Evolutionary conservation across 148 eudicot genomes (phyloP), one percentile per base, ranked within the genome.

Genomic region (Gaultheria prostrata): DNA sequence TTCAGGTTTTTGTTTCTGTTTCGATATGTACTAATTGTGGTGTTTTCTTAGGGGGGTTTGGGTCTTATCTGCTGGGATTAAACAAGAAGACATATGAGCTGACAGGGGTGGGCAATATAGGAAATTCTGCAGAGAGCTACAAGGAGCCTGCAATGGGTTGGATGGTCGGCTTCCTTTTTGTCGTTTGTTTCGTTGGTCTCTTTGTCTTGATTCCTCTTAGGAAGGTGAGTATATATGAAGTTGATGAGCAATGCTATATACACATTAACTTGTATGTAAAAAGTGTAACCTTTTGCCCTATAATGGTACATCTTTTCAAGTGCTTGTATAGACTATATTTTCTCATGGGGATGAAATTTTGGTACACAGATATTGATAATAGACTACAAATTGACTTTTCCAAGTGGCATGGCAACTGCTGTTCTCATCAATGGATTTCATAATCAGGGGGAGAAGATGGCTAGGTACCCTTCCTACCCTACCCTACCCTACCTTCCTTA

Each of bases 341-440:
- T 63, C 70, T 63, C 70, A 63, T 63, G 70, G 13, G 6, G 26
- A n/a, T 63, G 70, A 24, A 24, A 63, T 63, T 59, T 63, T 63
- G 70, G 70, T 85, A 43, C 86, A 82, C 89, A 94, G 96, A 86
- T 93, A 73, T 80, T 94, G 86, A 94, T 94, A 50, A 84, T 95
- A 2, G 98, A 93, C 82, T 93, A 93, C 87, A 90, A 95, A 30
- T 80, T 95, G 86, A 80, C 89, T 12, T 95, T 85, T 86, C 95
- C 98, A 85, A 95, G 87, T 85, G 98, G 98, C 43, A 92, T 91
- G 97, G 98, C 98, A 2, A 93, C 97, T 81, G 95, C 95, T 39
- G 94, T 93, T 85, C 97, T 95, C 18, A 95, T 95, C 28, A 93
- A 95, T 72, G 97, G 98, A 77, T 93, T 95, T 80, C 98, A 95